Evolutionary conservation across 1,139 yeast genomes (phyloP), one percentile per base, ranked within the genome.

Genomic region (Wickerhamiella infanticola): DNA sequence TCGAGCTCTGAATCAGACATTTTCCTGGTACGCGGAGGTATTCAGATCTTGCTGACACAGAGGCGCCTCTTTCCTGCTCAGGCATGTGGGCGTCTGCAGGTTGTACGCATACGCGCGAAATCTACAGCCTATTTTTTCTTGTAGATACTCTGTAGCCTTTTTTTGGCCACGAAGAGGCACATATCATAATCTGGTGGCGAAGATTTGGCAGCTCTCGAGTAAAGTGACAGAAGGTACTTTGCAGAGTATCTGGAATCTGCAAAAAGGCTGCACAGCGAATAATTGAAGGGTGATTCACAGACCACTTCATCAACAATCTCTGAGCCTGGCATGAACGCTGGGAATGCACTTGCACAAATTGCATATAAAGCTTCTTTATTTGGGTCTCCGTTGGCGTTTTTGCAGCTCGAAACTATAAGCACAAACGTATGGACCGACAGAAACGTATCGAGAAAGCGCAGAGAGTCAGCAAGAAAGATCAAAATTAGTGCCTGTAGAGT

Each of bases 1-100:
- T 38, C 40, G 5, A 38, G 40, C 33, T 38, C 40, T 3, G 40
- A 38, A 25, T 38, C 40, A 11, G 40, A 38, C 40, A 38, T 38
- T 3, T 11, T 4, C 18, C 18, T 18, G 18, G 18, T 18, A 2
- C 18, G 18, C 18, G 18, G 18, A 18, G 18, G 18, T 18, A 18
- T 18, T 18, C 18, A 18, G 18, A 18, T 18, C 18, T 18, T 18
- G 18, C 18, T 18, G 18, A 18, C 18, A 18, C 18, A 18, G 18
- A 18, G 18, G 18, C 18, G 18, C 18, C 18, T 18, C 18, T 18
- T 18, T 18, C 18, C 18, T 18, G 18, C 18, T 18, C 18, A 18
- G 18, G 18, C 18, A 18, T 18, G 18, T 18, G 18, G 18, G 18
- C 18, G 18, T 18, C 18, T 18, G 18, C 18, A 18, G 18, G 18